Evolutionary conservation across 768 basidiomycete genomes (phyloP), one percentile per base, ranked within the genome.

Genomic region (Suillus subaureus): DNA sequence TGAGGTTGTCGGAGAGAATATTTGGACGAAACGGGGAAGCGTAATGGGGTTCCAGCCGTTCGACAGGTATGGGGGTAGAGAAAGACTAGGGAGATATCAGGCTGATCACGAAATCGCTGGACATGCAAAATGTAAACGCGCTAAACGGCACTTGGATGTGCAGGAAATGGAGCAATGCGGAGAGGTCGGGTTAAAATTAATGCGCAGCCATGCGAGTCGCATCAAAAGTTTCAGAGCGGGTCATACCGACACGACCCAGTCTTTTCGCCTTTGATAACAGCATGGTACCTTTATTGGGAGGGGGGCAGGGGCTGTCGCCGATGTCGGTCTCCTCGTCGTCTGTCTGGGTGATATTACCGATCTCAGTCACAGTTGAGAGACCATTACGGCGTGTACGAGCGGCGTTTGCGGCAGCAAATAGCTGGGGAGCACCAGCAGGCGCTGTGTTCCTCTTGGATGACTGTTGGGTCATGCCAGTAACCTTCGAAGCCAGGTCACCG

Each of bases 291-390:
- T 90, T 92, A 40, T 83, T 87, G 13, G 90, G 88, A 56, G 92
- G 89, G 3, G 93, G 93, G 78, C 94, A 97, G 6, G 94, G 94
- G 70, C 93, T 95, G 71, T 92, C 93, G 16, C 92, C 93, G 52
- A 93, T 76, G 69, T 93, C 91, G 6, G 85, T 87, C 62, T 92
- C 91, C 52, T 89, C 91, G 64, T 92, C 92, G 47, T 93, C 92
- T 39, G 89, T 87, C 42, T 81, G 79, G 13, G 85, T 84, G 11
- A 80, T 78, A 70, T 87, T 87, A n/a, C 81, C 82, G 65, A 90
- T 89, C 75, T 92, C 91, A 11, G 82, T 80, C 4, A 94, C 84
- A 15, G 91, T 88, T 65, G 82, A 83, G 49, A 93, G 78, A 4
- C 80, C 85, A 42, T 83, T 83, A 61, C 91, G 85, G 57, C 91